Percentiles rank a stretch among this genome's conserved stretches.
These are phyloP conservation scores for Cryptosporidium meleagridis DNA, from an alignment of 169 alveolate genomes.

Conservation along the genomic window DNA sequence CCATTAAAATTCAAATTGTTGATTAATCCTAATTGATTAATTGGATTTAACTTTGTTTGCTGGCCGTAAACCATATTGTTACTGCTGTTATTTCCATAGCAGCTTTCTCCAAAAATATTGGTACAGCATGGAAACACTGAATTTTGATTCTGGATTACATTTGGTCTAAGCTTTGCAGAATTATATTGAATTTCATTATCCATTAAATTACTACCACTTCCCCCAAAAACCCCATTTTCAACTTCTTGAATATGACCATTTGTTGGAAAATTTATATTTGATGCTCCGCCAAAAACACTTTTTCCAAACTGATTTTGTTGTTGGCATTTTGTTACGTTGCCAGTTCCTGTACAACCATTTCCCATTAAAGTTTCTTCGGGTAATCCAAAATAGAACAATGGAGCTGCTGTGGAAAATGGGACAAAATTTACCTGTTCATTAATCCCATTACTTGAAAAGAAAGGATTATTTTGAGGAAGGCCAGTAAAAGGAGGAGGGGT, in stretches of 20 bases:
- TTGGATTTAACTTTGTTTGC: constrained; percentile 3
- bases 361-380: constrained; percentile 31
- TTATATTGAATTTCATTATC: constrained; percentile 12
- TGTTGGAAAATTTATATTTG: background rate
- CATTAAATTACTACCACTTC: background rate
- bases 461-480: constrained; percentile 57
- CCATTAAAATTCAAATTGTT: background rate
- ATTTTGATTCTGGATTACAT: background rate
- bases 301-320: background rate
- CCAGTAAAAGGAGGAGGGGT: constrained; percentile 56
- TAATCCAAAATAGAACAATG: constrained; percentile 45
- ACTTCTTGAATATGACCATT: background rate
- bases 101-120: background rate
- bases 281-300: background rate
- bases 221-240: background rate
- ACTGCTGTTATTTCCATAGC: background rate
- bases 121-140: background rate
- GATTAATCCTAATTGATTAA: background rate
- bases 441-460: constrained; percentile 50
- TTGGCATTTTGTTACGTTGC: background rate
- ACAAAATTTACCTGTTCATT: constrained; percentile 60
- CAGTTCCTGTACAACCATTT: background rate
- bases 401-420: constrained; percentile 42
- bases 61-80: background rate
- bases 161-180: constrained; percentile 25